phyloP scores from a whole-genome alignment of 2,329 filamentous ascomycete species.

The Cercospora beticola region DNA sequence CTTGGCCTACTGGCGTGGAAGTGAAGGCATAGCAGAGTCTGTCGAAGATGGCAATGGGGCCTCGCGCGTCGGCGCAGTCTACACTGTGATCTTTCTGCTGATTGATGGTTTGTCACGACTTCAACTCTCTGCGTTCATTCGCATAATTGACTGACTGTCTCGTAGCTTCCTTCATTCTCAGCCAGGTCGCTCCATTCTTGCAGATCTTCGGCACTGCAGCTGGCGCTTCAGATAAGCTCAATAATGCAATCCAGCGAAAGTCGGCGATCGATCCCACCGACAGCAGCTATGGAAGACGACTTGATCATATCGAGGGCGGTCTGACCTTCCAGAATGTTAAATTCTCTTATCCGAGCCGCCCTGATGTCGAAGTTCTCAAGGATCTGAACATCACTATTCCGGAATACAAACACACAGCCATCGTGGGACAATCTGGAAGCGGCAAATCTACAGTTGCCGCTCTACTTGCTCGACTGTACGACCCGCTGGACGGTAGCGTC shows the following conservation, averaged over 20 bases:
- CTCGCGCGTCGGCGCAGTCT: slow-evolving; percentile 48
- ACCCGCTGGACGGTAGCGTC: neutral
- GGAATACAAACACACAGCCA: neutral
- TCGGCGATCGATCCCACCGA: neutral
- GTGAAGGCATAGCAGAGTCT: slow-evolving; percentile 53
- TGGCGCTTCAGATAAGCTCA: neutral
- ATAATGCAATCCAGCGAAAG: neutral
- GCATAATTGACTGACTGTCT: neutral
- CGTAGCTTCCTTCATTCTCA: neutral
- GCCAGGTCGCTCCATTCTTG: neutral
- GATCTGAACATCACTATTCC: neutral
- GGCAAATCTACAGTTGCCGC: neutral
- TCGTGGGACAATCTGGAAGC: neutral
- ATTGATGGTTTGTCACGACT: slow-evolving; percentile 44
- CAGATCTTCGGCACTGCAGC: neutral
- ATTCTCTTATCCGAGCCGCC: neutral
- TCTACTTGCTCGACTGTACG: neutral
- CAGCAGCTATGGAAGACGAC: neutral
- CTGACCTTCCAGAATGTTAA: neutral
- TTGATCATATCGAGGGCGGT: neutral
- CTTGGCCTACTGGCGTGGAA: slow-evolving; percentile 68
- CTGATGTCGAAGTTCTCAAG: neutral
- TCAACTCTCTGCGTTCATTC: neutral
- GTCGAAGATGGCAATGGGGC: slow-evolving; percentile 25
- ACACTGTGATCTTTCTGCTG: slow-evolving; percentile 57